phyloP scores from a whole-genome alignment of 768 basidiomycete genomes.

The Infundibulicybe gibba region DNA sequence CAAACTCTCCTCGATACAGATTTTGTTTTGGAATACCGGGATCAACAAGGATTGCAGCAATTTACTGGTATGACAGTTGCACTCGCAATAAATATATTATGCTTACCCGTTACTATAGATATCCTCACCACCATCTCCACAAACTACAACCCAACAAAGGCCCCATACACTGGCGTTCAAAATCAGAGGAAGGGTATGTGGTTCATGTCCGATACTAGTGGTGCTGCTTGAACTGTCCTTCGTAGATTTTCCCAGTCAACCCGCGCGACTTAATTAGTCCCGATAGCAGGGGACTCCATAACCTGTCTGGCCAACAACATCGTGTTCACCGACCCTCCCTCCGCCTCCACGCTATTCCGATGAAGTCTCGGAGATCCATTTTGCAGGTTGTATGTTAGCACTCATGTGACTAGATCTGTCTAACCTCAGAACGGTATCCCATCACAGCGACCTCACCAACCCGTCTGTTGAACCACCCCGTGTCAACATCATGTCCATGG shows the following conservation, averaged over 20 bases:
- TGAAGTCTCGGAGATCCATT: constrained; percentile 77
- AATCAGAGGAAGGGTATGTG: constrained; percentile 51
- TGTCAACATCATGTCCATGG: constrained; percentile 62
- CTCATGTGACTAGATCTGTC: neutral
- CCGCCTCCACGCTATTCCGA: constrained; percentile 47
- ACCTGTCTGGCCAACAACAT: constrained; percentile 53
- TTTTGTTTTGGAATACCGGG: no score
- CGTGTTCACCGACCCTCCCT: constrained; percentile 58
- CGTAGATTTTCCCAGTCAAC: constrained; percentile 59
- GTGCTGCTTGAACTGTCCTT: neutral
- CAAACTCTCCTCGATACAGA: no score
- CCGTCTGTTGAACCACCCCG: constrained; percentile 67
- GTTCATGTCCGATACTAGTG: neutral
- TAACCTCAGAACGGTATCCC: constrained; percentile 6
- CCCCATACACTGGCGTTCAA: constrained; percentile 56
- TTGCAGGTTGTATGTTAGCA: constrained; percentile 55
- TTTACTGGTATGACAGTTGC: no score
- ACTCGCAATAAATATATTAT: no score
- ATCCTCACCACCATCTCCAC: constrained; percentile 38
- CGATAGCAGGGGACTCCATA: constrained; percentile 25
- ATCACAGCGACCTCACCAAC: constrained; percentile 68
- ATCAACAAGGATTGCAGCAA: no score
- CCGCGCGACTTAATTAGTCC: constrained; percentile 64
- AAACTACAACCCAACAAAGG: constrained; percentile 21
- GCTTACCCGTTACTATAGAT: neutral